phyloP scores from a whole-genome alignment of 495 filamentous ascomycete genomes.

The Aspergillus sclerotioniger region DNA sequence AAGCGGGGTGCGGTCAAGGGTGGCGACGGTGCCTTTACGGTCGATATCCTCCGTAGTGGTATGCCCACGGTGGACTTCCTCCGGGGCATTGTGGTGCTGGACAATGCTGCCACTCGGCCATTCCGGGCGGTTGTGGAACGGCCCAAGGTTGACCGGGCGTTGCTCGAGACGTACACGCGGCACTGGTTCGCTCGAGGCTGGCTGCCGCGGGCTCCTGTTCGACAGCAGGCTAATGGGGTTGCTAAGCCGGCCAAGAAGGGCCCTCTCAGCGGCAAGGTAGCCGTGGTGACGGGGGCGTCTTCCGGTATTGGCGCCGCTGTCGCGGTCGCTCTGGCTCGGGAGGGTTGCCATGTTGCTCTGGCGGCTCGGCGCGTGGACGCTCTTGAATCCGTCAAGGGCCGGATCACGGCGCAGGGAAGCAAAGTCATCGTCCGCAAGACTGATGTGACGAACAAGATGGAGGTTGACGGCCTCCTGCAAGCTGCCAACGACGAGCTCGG shows the following conservation, averaged over 20 bases:
- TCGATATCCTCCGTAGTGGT: slow-evolving; percentile 52
- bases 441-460: slow-evolving; percentile 56
- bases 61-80: slow-evolving; percentile 66
- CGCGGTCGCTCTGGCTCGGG: slow-evolving; percentile 46
- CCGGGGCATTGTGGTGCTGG: slow-evolving; percentile 56
- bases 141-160: slow-evolving; percentile 55
- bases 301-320: slow-evolving; percentile 53
- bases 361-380: slow-evolving; percentile 61
- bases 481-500: slow-evolving; percentile 55
- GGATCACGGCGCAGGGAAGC: slow-evolving; percentile 44
- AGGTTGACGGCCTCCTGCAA: slow-evolving; percentile 55
- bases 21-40: slow-evolving; percentile 59
- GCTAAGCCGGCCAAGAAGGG: slow-evolving; percentile 40
- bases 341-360: slow-evolving; percentile 61
- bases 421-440: slow-evolving; percentile 60
- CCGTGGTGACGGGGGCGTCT: slow-evolving; percentile 49
- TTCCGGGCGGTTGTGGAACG: slow-evolving; percentile 55
- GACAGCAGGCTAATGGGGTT: slow-evolving; percentile 34
- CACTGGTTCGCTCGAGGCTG: slow-evolving; percentile 71
- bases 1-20: slow-evolving; percentile 54
- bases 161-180: slow-evolving; percentile 64
- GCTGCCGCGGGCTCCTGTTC: slow-evolving; percentile 54
- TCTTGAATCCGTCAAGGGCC: slow-evolving; percentile 54
- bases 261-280: slow-evolving; percentile 51
- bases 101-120: slow-evolving; percentile 56